Evolutionary conservation across 1,284 basidiomycete species (phyloP), one percentile per base, ranked within the genome.

Genomic region (Microbotryomycetes sp.): DNA sequence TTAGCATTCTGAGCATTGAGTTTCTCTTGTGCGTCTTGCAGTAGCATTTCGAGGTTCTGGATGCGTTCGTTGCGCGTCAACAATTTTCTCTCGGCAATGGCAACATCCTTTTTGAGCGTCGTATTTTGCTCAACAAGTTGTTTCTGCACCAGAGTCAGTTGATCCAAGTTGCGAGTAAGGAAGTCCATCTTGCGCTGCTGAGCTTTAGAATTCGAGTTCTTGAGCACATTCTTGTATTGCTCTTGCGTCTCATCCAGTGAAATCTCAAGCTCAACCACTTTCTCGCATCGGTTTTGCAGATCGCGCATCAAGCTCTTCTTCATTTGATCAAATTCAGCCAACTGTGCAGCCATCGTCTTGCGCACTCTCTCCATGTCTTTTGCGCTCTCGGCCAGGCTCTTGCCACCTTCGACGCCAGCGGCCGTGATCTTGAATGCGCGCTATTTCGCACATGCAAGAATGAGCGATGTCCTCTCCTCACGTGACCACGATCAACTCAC

Each of bases 131-230:
- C 96, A 62, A 98, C 94, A 63, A 99, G 87, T 84, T 97, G 92
- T 78, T 97, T 97, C 82, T 98, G 96, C 36, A 98, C 93, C 59
- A 90, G 79, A 49, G 91, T 94, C 70, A 98, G 80, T 73, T 97
- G 92, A 75, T 98, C 94, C 58, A 99, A 80, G 75, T 98, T 98
- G 66, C 94, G 88, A 75, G 97, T 94, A 62, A 99, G 78, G 82
- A 97, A 94, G 30, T 91, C 90, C 89, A 98, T 96, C 83, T 97
- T 97, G 84, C 94, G 93, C 80, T 97, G 92, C 74, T 98, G 96
- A 4, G 93, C 89, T 76, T 96, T 92, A 77, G 89, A 91, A 77
- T 97, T 97, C 79, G 92, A 94, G 74, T 93, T 94, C 66, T 92
- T 86, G 69, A 97, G 91, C 58, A 99, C 91, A 72, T 96, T 94